Percentiles rank a stretch among this genome's conserved stretches.
These are phyloP conservation scores for Cavenderia fasciculata DNA, from an alignment of 78 protist species.

Conservation along the genomic window DNA sequence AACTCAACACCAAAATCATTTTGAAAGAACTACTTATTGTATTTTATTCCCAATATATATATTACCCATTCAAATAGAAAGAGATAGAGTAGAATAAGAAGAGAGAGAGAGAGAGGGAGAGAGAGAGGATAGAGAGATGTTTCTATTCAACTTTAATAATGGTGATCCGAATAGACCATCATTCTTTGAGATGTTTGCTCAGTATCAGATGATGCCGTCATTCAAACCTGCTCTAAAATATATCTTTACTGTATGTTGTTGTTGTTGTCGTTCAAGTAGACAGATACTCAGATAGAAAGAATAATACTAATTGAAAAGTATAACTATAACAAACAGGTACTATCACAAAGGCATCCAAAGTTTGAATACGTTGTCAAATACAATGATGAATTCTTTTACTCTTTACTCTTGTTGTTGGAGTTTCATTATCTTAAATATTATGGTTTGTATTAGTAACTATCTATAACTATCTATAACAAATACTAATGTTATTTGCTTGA, in stretches of 20 bases:
- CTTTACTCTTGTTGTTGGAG: slow-evolving; percentile 64
- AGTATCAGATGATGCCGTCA: slow-evolving; percentile 82
- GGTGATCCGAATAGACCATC: slow-evolving; percentile 82
- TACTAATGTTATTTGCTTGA: background rate
- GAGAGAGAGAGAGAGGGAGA: no score
- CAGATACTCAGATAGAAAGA: background rate
- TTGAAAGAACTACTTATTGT: no score
- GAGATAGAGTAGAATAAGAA: no score
- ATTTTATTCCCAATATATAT: no score
- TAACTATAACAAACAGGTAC: background rate
- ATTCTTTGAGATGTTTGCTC: slow-evolving; percentile 83
- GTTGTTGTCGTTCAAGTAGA: background rate
- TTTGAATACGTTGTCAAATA: slow-evolving; percentile 54
- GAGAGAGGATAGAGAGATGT: no score
- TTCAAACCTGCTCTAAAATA: slow-evolving; percentile 79
- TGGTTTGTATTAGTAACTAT: slow-evolving; percentile 2
- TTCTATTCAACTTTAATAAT: slow-evolving; percentile 62
- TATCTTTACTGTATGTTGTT: slow-evolving; percentile 43
- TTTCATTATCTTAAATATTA: slow-evolving; percentile 78
- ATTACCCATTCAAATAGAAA: no score
- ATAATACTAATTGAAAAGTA: background rate
- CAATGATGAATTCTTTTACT: slow-evolving; percentile 76
- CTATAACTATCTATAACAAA: background rate
- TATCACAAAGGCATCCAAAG: slow-evolving; percentile 66
- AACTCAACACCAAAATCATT: no score